Percentiles rank a stretch among this genome's conserved stretches.
These are phyloP conservation scores for Clarireedia monteithiana DNA, from an alignment of 2,329 filamentous ascomycete genomes.

Conservation along the genomic window DNA sequence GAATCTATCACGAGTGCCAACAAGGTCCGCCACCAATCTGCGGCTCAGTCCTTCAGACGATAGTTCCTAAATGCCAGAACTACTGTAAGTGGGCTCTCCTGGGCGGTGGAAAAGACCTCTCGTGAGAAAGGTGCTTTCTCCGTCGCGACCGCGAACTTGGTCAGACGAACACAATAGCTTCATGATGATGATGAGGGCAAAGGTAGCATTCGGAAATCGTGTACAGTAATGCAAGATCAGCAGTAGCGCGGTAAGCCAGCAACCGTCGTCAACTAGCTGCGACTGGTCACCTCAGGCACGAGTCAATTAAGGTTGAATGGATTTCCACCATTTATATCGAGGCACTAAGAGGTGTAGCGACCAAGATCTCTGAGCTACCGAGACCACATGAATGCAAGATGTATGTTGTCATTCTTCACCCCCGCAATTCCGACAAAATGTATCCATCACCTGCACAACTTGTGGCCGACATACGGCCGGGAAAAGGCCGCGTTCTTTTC, in stretches of 20 bases:
- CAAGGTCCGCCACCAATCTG: no score
- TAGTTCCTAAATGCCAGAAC: no score
- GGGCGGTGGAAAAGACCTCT: no score
- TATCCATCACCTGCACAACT: background rate
- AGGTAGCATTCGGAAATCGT: background rate
- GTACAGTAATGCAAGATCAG: background rate
- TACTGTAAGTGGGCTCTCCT: no score
- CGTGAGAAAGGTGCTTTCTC: no score
- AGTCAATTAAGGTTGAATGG: no score
- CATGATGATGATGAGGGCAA: background rate
- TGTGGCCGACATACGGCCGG: constrained; percentile 7
- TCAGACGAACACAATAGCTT: constrained; percentile 7
- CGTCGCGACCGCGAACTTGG: background rate
- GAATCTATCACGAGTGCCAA: no score
- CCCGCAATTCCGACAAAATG: constrained; percentile 4
- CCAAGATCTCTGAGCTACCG: background rate
- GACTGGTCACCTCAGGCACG: no score
- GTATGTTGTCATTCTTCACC: constrained; percentile 2
- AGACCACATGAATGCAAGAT: constrained; percentile 5
- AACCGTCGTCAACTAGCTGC: no score
- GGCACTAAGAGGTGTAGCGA: background rate
- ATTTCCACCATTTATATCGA: background rate
- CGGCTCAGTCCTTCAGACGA: no score
- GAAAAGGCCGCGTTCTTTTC: background rate
- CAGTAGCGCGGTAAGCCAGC: no score